Evolutionary conservation across 2,329 filamentous ascomycete genomes (phyloP).

Genomic region (Dactylellina cionopaga): DNA sequence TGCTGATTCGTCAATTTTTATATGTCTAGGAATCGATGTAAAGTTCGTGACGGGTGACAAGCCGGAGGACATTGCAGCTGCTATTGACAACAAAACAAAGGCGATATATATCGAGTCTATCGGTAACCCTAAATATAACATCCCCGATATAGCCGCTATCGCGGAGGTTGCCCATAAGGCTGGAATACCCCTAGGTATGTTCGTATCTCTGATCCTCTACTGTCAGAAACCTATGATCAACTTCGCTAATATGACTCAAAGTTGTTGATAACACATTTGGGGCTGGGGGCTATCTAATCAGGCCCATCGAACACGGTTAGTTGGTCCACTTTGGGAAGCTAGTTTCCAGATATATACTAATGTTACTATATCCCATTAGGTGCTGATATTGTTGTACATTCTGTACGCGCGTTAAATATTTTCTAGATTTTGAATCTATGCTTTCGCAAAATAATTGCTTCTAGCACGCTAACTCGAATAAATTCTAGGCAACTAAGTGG

Average conservation of each 20-base stretch:
- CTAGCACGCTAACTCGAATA: too few species aligned
- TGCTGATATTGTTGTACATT: conserved; percentile 93
- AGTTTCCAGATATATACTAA: neutral
- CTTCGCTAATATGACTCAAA: conserved; percentile 25
- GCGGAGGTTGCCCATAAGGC: conserved; percentile 78
- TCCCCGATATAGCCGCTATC: conserved; percentile 89
- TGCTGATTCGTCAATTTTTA: neutral
- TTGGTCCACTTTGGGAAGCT: too few species aligned
- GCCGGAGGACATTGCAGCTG: conserved; percentile 78
- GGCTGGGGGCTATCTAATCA: conserved; percentile 86
- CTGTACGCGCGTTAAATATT: conserved; percentile 76
- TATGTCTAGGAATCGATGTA: conserved; percentile 75
- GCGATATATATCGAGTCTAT: conserved; percentile 91
- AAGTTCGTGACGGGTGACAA: conserved; percentile 88
- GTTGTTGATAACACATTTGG: conserved; percentile 95
- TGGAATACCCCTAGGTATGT: conserved; percentile 66
- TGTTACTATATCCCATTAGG: conserved; percentile 59
- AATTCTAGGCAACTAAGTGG: conserved; percentile 71
- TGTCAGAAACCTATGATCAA: neutral
- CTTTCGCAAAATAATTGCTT: neutral
- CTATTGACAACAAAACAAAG: conserved; percentile 93
- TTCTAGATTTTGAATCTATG: too few species aligned
- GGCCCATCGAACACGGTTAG: conserved; percentile 80
- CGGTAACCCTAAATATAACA: conserved; percentile 91
- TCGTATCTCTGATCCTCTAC: neutral